Percentiles rank a stretch among this genome's conserved stretches.
Evolutionary conservation across 2,329 filamentous ascomycete species (phyloP).

Genomic region (Bertia moriformis): DNA sequence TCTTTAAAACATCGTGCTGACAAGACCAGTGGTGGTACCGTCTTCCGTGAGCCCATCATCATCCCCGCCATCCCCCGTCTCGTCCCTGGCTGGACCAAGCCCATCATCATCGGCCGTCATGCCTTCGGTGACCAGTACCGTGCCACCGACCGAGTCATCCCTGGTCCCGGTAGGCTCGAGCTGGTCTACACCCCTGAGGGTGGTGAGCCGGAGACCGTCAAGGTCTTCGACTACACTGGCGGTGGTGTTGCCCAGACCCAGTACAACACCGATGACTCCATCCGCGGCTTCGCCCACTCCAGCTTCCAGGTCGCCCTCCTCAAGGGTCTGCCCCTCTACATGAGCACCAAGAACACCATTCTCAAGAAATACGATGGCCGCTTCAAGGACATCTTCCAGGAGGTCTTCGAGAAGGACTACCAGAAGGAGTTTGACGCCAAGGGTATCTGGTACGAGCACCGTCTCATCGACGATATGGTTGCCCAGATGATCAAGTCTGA

Average conservation of each 20-base stretch:
- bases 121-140: slow-evolving; percentile 98
- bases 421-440: slow-evolving; percentile 78
- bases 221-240: slow-evolving; percentile 80
- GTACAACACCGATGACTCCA: slow-evolving; percentile 97
- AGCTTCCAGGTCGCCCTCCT: slow-evolving; percentile 88
- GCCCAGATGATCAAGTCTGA: slow-evolving; percentile 99
- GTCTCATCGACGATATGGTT: slow-evolving; percentile 98
- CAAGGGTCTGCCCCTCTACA: slow-evolving; percentile 86
- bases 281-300: slow-evolving; percentile 85
- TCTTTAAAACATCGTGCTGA: neutral
- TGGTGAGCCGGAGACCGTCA: slow-evolving; percentile 67
- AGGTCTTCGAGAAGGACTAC: slow-evolving; percentile 80
- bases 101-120: slow-evolving; percentile 97
- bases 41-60: slow-evolving; percentile 98
- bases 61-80: slow-evolving; percentile 85
- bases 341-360: slow-evolving; percentile 99
- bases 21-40: slow-evolving; percentile 56
- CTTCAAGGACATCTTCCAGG: slow-evolving; percentile 99
- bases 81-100: slow-evolving; percentile 94
- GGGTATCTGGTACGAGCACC: slow-evolving; percentile 98
- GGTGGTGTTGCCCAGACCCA: slow-evolving; percentile 86
- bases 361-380: slow-evolving; percentile 96
- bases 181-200: slow-evolving; percentile 87
- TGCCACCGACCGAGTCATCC: slow-evolving; percentile 78
- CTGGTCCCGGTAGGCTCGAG: slow-evolving; percentile 72